Conservation (phyloP, 2,329 filamentous ascomycete genomes). For the Chaetomium strumarium region DNA sequence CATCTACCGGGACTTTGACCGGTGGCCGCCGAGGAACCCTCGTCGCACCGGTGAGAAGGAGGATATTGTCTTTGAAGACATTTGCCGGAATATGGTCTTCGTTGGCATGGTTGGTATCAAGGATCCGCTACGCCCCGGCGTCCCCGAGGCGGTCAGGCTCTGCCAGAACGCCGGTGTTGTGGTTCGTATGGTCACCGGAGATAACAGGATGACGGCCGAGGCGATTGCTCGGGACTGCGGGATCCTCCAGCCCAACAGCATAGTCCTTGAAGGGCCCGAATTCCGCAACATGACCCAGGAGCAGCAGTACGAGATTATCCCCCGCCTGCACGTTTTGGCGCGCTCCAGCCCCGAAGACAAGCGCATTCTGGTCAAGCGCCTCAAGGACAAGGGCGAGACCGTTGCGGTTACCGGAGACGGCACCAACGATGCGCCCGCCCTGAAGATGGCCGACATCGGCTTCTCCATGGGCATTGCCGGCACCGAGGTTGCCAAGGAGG, state of each 20-base stretch:
- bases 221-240: constrained; percentile 75
- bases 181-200: constrained; percentile 81
- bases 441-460: constrained; percentile 75
- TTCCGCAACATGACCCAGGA: constrained; percentile 66
- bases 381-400: constrained; percentile 68
- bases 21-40: constrained; percentile 69
- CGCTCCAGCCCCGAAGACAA: constrained; percentile 74
- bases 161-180: constrained; percentile 73
- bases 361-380: constrained; percentile 62
- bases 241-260: constrained; percentile 60
- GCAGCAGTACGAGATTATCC: constrained; percentile 62
- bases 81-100: constrained; percentile 63
- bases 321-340: constrained; percentile 64
- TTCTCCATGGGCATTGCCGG: constrained; percentile 84
- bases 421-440: constrained; percentile 75
- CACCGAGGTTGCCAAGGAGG: constrained; percentile 79
- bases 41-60: constrained; percentile 52
- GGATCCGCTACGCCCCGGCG: constrained; percentile 69
- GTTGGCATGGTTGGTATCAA: constrained; percentile 73
- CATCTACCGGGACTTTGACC: constrained; percentile 75
- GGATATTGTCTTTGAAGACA: constrained; percentile 58
- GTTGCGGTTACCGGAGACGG: constrained; percentile 80
- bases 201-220: constrained; percentile 73
- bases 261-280: constrained; percentile 72
- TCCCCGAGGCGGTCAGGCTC: constrained; percentile 64